Percentiles rank a stretch among this genome's conserved stretches.
phyloP scores from a whole-genome alignment of 2,329 filamentous ascomycete species.

The Aureobasidium leucospermi region DNA sequence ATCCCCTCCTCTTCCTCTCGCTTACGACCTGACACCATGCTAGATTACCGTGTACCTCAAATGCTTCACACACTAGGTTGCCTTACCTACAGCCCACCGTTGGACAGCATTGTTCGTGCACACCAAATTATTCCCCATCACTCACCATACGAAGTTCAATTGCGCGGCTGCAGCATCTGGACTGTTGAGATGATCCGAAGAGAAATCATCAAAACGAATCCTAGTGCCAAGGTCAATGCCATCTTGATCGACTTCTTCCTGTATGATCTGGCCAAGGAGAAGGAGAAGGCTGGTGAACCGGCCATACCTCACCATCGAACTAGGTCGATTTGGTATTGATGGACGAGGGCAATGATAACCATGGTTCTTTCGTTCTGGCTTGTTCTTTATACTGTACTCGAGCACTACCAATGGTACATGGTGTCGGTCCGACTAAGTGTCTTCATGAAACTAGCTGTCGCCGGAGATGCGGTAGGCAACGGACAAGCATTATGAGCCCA shows the following conservation, averaged over 20 bases:
- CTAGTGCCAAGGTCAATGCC: conserved; percentile 67
- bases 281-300: conserved; percentile 52
- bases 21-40: neutral
- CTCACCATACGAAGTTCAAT: conserved; percentile 73
- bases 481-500: too few relatives aligned
- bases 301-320: conserved; percentile 77
- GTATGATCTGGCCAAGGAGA: conserved; percentile 87
- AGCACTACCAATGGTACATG: neutral
- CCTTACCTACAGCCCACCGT: conserved; percentile 71
- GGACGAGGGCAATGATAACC: neutral
- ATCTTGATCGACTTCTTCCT: conserved; percentile 96
- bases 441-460: neutral
- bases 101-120: conserved; percentile 63
- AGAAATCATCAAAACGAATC: conserved; percentile 69
- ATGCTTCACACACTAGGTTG: conserved; percentile 79
- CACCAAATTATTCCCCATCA: conserved; percentile 62
- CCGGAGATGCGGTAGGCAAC: too few relatives aligned
- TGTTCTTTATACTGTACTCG: neutral
- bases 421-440: neutral
- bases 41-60: conserved; percentile 91
- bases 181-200: conserved; percentile 81
- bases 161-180: conserved; percentile 93
- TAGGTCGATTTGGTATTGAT: conserved; percentile 86
- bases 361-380: neutral
- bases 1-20: neutral